Base-by-base conservation (phyloP, 805 yeast species). In the Teunomyces stri region DNA sequence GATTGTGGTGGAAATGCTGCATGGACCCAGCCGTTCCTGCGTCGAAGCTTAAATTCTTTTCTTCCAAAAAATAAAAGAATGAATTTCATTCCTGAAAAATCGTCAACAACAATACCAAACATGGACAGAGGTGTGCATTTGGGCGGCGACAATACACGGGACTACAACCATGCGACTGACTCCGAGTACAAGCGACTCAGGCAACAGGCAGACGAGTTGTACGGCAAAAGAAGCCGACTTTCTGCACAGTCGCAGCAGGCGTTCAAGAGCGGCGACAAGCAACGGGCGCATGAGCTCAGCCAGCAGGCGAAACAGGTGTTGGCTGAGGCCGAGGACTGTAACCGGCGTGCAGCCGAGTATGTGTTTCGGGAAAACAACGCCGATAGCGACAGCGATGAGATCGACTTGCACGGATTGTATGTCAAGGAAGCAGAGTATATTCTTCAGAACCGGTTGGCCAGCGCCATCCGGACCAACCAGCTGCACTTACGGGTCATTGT, bases 381-480 rank as follows among this genome's bases (percentile, higher is more conserved):
- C 34, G 97, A 91, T 60, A 84, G 92, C n/a, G 83, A 79, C 28
- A 75, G 76, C 20, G 85, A 89, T 64, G 98, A 92, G 66, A 89
- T 92, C 52, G 98, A 92, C 68, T 74, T 92, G 45, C 99, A 92
- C 65, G 99, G 99, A 0, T 70, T 92, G 27, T 91, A 76, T 57
- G 95, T 92, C 15, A 85, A 84, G 62, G 99, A 92, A 68, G 97
- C 97, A 6, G 80, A 81, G 51, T 85, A 81, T 61, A 80, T 86
- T 43, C 72, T 92, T 53, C 87, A 85, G 55, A 81, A 79, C 50
- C 76, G 98, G 48, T 78, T 92, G 42, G 75, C 76, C n/a, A 82
- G 81, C 22, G 89, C 84, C 45, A 74, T 81, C 12, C 70, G 80
- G 20, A 68, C 76, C 28, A 71, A 79, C 46, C 94, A 88, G 59